Evolutionary conservation across 345 rosid species (phyloP).

Genomic region (Citrus glauca): DNA sequence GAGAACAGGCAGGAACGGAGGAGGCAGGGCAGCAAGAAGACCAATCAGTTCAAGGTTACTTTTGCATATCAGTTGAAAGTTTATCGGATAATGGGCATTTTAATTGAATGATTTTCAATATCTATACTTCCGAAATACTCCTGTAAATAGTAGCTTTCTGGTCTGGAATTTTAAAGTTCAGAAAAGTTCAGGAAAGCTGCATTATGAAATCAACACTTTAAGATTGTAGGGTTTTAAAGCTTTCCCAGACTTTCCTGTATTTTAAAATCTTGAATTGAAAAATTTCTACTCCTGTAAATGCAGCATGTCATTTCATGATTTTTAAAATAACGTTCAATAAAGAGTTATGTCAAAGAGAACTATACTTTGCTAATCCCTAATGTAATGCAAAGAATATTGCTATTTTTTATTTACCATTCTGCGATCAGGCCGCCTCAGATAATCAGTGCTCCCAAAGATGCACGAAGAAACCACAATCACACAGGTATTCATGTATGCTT

Average conservation of each 20-base stretch:
- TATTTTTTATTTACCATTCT: constrained; percentile 40
- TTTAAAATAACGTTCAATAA: constrained; percentile 1
- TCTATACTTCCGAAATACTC: not conserved
- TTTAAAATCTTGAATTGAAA: no score
- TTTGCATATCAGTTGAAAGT: not conserved
- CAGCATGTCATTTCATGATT: not conserved
- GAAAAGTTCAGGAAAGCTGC: no score
- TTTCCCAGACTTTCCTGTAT: no score
- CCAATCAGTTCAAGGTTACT: not conserved
- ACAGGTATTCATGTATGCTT: constrained; percentile 69
- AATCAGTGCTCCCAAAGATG: constrained; percentile 93
- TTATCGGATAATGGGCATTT: not conserved
- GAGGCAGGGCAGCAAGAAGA: not conserved
- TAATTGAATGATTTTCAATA: not conserved
- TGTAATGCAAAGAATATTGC: not conserved
- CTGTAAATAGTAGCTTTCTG: not conserved
- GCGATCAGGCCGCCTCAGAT: constrained; percentile 80
- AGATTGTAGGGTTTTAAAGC: no score
- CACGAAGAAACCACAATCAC: constrained; percentile 80
- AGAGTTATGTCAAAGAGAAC: not conserved
- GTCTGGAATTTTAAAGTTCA: no score
- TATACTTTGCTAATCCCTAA: not conserved
- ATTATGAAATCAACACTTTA: no score
- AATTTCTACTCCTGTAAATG: not conserved
- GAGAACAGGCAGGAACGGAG: not conserved